Base-by-base conservation (phyloP, 805 yeast species). In the Wickerhamomyces xylosicus region DNA sequence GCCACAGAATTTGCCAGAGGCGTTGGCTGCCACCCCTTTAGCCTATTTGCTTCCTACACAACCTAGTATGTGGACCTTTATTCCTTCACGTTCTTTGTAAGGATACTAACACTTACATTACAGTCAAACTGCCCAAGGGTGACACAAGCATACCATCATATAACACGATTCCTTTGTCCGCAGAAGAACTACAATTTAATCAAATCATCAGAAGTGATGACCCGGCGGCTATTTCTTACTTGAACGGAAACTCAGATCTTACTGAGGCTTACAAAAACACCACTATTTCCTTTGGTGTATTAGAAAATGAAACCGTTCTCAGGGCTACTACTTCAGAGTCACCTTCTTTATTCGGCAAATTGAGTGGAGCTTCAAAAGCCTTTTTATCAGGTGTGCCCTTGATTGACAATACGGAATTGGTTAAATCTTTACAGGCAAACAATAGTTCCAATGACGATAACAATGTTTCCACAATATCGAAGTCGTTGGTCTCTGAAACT, bases 1-100 rank as follows among this genome's bases (percentile, higher is more conserved):
- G 15, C 59, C 59, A 2, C 33, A 33, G 13, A 41, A 41, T n/a
- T 35, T 54, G 33, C 44, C 36, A 17, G 57, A 54, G 40, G 58
- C 59, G 17, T 43, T 58, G 13, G 61, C 56, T 5, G 52, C 48
- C 13, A 56, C 60, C 19, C 71, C 72, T 0, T 38, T 67, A 36
- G 52, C 58, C 16, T 64, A 55, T 35, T 44, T 67, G 14, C 48
- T 65, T 2, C 73, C 73, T 2, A 58, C 55, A 2, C 69, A 66
- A 38, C 59, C 56, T 33, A 41, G 66, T 64, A 46, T 42, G 67
- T 58, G 34, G 29, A 25, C n/a, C 16, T n/a, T n/a, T n/a, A n/a
- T n/a, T n/a, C n/a, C n/a, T n/a, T n/a, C n/a, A n/a, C n/a, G n/a
- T n/a, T n/a, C n/a, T n/a, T n/a, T n/a, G n/a, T n/a, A n/a, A n/a